Percentiles rank a stretch among this genome's conserved stretches.
Evolutionary conservation across 2,329 filamentous ascomycete genomes (phyloP).

Genomic region (Cladophialophora yegresii): DNA sequence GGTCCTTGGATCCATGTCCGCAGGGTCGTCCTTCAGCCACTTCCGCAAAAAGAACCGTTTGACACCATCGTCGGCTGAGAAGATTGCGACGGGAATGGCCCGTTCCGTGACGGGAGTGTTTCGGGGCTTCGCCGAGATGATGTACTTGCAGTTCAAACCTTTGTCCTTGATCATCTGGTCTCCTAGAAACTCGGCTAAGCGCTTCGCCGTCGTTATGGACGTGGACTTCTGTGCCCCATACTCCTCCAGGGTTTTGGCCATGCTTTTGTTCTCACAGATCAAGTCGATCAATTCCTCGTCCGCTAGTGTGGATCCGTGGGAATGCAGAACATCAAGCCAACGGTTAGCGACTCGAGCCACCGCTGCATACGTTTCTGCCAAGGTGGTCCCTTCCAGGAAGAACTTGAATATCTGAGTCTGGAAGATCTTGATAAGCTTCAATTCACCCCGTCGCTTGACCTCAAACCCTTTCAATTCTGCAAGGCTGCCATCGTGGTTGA

Average conservation of each 20-base stretch:
- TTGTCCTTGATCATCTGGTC: conserved; percentile 99
- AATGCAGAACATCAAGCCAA: conserved; percentile 94
- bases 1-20: conserved; percentile 83
- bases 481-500: conserved; percentile 94
- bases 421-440: conserved; percentile 99
- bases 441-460: conserved; percentile 92
- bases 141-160: conserved; percentile 98
- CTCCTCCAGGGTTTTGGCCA: conserved; percentile 95
- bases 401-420: conserved; percentile 99
- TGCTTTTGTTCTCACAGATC: conserved; percentile 99
- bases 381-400: conserved; percentile 85
- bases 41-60: conserved; percentile 90
- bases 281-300: conserved; percentile 98
- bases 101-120: conserved; percentile 92
- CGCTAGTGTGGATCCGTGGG: conserved; percentile 81
- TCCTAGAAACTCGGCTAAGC: conserved; percentile 91
- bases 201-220: conserved; percentile 96
- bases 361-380: conserved; percentile 84
- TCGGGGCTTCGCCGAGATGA: conserved; percentile 84
- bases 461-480: conserved; percentile 98
- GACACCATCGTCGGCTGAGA: conserved; percentile 85
- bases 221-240: conserved; percentile 96
- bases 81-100: conserved; percentile 93
- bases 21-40: conserved; percentile 91
- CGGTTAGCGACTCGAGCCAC: conserved; percentile 94